A percentile compares a stretch with the other conserved stretches of the same genome.
phyloP scores from a whole-genome alignment of 768 basidiomycete genomes.

The Lactarius sp. region DNA sequence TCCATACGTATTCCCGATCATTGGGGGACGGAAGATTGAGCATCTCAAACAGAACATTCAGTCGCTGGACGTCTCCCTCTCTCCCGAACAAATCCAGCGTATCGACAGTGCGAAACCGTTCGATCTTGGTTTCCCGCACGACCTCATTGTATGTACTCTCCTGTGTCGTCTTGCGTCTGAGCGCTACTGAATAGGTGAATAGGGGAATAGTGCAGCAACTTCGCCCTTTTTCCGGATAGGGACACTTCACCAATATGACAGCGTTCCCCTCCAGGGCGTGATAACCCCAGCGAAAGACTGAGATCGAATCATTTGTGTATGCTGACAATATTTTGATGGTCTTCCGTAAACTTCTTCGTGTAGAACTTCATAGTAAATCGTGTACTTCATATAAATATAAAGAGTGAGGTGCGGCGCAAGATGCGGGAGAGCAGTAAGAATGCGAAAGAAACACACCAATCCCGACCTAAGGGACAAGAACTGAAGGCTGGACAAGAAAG shows the following conservation, averaged over 20 bases:
- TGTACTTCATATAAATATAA: too few relatives aligned
- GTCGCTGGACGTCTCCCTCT: constrained; percentile 45
- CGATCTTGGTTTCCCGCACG: constrained; percentile 42
- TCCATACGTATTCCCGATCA: constrained; percentile 47
- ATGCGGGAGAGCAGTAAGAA: too few relatives aligned
- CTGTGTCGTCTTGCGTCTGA: not conserved
- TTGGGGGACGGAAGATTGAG: constrained; percentile 50
- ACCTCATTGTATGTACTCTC: constrained; percentile 32
- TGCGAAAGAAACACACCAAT: too few relatives aligned
- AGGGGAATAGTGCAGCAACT: not conserved
- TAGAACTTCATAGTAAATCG: not conserved
- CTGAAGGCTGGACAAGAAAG: too few relatives aligned
- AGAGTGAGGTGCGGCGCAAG: too few relatives aligned
- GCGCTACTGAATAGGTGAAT: not conserved
- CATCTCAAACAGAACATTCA: constrained; percentile 48
- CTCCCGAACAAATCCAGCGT: constrained; percentile 41
- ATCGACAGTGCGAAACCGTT: constrained; percentile 43
- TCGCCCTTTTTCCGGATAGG: not conserved
- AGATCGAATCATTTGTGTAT: not conserved
- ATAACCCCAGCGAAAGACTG: not conserved
- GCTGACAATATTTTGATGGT: too few relatives aligned
- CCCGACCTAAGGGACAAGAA: too few relatives aligned
- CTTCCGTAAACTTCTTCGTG: not conserved
- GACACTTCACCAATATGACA: not conserved
- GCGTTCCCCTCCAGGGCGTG: not conserved